Evolutionary conservation across 208 protist genomes (phyloP).

Genomic region (Crithidia expoeki): DNA sequence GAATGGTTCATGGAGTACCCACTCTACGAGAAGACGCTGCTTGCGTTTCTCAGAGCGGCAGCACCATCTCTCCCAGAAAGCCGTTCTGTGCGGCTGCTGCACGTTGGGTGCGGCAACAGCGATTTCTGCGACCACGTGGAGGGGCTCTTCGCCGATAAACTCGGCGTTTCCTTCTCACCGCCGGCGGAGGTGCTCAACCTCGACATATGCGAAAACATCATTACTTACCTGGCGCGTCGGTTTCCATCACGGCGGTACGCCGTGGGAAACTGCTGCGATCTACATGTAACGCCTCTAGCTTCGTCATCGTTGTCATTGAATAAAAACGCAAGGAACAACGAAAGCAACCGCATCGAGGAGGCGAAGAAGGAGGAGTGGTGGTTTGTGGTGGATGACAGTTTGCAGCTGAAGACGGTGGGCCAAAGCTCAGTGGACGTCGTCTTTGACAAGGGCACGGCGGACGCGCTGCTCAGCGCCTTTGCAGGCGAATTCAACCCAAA

Average conservation of each 20-base stretch:
- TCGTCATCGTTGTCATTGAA: not conserved
- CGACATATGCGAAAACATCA: conserved; percentile 59
- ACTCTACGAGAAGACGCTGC: conserved; percentile 38
- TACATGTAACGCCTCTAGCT: conserved; percentile 17
- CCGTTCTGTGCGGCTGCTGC: conserved; percentile 34
- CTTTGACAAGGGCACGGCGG: conserved; percentile 70
- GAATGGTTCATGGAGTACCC: conserved; percentile 74
- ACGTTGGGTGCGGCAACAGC: conserved; percentile 71
- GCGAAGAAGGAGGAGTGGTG: not conserved
- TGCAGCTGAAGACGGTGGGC: conserved; percentile 13
- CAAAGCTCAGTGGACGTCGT: conserved; percentile 42
- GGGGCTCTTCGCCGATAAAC: not conserved
- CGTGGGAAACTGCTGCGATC: conserved; percentile 55
- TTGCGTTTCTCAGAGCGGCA: conserved; percentile 1
- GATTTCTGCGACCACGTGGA: conserved; percentile 55
- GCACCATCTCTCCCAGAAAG: not conserved
- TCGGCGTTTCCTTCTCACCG: not conserved
- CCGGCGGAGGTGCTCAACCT: conserved; percentile 51
- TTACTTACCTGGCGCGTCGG: conserved; percentile 25
- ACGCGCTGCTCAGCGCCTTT: conserved; percentile 69
- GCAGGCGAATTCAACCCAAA: conserved; percentile 64
- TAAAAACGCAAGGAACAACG: not conserved
- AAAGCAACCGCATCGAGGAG: not conserved
- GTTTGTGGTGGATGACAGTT: conserved; percentile 2
- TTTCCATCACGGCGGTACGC: conserved; percentile 49